Evolutionary conservation across 805 yeast genomes (phyloP).

Genomic region (Kodamaea hsintzibuensis): DNA sequence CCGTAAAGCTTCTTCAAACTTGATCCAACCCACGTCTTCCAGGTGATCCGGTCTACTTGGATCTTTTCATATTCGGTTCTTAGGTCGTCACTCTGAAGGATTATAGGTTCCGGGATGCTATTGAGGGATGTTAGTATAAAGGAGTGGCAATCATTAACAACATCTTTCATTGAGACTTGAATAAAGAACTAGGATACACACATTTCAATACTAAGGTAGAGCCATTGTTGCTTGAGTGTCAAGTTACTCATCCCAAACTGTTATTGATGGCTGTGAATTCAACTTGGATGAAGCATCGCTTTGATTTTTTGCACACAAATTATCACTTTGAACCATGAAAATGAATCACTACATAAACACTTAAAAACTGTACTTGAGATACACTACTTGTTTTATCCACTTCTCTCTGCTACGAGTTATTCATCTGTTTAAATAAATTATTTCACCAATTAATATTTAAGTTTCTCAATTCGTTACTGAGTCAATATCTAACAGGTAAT

Average conservation of each 20-base stretch:
- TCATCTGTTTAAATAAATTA: too few relatives aligned
- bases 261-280: neutral
- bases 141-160: neutral
- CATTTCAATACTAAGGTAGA: conserved; percentile 16
- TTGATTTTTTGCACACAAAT: neutral
- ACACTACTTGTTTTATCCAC: too few relatives aligned
- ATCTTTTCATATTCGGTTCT: conserved; percentile 1
- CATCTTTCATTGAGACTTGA: too few relatives aligned
- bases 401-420: too few relatives aligned
- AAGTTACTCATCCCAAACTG: neutral
- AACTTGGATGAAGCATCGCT: neutral
- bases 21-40: conserved; percentile 19
- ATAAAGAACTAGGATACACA: conserved; percentile 9
- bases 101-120: conserved; percentile 12
- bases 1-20: conserved; percentile 19
- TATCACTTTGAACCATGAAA: too few relatives aligned
- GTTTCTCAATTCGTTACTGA: neutral
- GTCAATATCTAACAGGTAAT: conserved; percentile 12
- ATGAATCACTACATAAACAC: too few relatives aligned
- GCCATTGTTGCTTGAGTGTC: conserved; percentile 13
- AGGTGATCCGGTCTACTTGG: conserved; percentile 14
- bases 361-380: too few relatives aligned
- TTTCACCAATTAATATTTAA: too few relatives aligned
- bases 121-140: conserved; percentile 10
- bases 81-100: conserved; percentile 5